A percentile compares a stretch with the other conserved stretches of the same genome.
phyloP scores from a whole-genome alignment of 306 rosid species.

The Pachyrhizus erosus region DNA sequence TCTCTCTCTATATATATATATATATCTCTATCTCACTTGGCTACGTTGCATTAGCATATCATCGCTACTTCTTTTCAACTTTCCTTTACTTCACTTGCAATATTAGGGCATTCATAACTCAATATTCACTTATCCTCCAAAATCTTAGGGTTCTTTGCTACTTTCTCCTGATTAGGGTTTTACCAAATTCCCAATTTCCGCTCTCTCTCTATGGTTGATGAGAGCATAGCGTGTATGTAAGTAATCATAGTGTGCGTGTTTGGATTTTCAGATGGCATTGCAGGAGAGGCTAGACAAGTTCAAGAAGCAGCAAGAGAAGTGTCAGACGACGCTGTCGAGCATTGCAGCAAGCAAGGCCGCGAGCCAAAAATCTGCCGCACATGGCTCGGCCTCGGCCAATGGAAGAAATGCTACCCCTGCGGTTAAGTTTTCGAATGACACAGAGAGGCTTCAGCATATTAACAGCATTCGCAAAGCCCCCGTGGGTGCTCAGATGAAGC shows the following conservation, averaged over 20 bases:
- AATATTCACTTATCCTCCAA: background rate
- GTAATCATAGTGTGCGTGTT: background rate
- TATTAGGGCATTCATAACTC: slow-evolving; percentile 1
- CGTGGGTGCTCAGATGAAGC: slow-evolving; percentile 93
- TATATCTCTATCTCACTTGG: background rate
- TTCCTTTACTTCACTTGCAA: background rate
- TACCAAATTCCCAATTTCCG: background rate
- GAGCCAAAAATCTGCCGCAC: slow-evolving; percentile 39
- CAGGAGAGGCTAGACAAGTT: slow-evolving; percentile 69
- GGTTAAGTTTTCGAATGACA: slow-evolving; percentile 86
- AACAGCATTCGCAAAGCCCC: slow-evolving; percentile 79
- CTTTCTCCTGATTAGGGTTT: background rate
- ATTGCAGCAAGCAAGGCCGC: slow-evolving; percentile 64
- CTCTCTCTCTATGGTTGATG: background rate
- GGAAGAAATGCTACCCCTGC: slow-evolving; percentile 62
- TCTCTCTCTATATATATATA: no score
- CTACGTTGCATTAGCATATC: background rate
- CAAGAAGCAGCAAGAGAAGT: slow-evolving; percentile 77
- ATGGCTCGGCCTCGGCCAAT: slow-evolving; percentile 22
- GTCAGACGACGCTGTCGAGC: slow-evolving; percentile 67
- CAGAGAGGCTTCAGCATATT: slow-evolving; percentile 92
- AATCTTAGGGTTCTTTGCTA: background rate
- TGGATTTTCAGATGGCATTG: slow-evolving; percentile 60
- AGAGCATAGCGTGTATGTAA: no score
- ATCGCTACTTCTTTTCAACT: background rate